Base-by-base conservation (phyloP, 148 eudicot genomes). In the Diospyros kaki region DNA sequence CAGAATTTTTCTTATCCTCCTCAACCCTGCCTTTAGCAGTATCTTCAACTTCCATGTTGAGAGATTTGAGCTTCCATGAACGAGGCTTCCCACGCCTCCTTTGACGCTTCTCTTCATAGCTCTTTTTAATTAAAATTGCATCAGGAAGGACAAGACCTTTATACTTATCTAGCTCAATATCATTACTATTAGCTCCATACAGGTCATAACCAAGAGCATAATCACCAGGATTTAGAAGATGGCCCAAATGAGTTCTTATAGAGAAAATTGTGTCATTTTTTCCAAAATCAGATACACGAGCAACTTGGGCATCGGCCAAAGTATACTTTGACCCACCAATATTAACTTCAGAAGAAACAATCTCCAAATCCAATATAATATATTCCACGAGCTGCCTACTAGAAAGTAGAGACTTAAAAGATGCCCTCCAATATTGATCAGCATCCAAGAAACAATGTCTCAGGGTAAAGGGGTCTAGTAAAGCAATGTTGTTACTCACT, bases 201-300 rank as follows among this genome's bases (percentile, higher is more conserved):
- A 90, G 75, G 70, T 90, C 92, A 78, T 90, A 90, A 40, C 95
- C 95, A 68, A 89, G 90, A 61, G 93, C 89, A 64, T 85, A 73
- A 75, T 87, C 91, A 15, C 93, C 93, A 1, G 93, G 83, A 56
- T 40, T 81, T 50, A 87, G 56, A 46, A 86, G 83, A 81, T 84
- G 91, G 66, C 93, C 91, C 58, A 89, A 40, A 83, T 89, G 91
- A 18, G 89, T 87, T 70, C 84, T 85, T 45, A 89, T 75, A 45
- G 66, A 50, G 65, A 86, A 86, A n/a, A 89, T 82, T 3, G 72
- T 82, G 72, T 87, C 90, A 75, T 90, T 87, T 68, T 65, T 84
- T 9, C 94, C 91, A 63, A 86, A 86, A 74, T 90, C 91, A 17
- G 94, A 84, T 10, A 88, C 81, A 17, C 88, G 84, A 14, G 86